Evolutionary conservation across 2,329 filamentous ascomycete species (phyloP), one percentile per base, ranked within the genome.

Genomic region (Tolypocladium inflatum): DNA sequence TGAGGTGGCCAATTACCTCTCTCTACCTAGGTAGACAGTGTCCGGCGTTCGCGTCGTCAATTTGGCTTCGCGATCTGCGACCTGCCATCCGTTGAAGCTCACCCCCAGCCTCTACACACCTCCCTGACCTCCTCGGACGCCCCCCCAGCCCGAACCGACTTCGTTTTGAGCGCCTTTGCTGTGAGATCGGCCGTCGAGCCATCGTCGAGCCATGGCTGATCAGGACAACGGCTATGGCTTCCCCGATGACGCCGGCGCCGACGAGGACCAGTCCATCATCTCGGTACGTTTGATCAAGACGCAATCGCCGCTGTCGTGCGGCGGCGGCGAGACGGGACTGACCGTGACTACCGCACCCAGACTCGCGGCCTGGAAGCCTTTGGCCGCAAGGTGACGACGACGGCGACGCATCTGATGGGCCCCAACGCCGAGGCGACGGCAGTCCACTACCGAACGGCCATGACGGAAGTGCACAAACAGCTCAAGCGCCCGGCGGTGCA

Each of bases 311-410:
- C 48, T 10, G 48, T n/a, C 30, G 48, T 11, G 26, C 4, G 45
- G 11, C 30, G 4, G 26, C 26, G 17, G n/a, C n/a, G 30, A 35
- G 30, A 9, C 23, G 41, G 39, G 33, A 17, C 45, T 26, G 15
- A 17, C 54, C 11, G 23, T 26, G 23, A 33, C 39, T 8, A 39
- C 33, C 57, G 64, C 59, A 62, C 54, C 55, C 67, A 96, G 91
- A 86, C 90, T 57, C 88, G 91, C 67, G 90, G 94, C 63, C 78
- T 97, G 66, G 92, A 97, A 76, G 89, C 90, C 57, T 97, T 99
- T 74, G 86, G 91, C 64, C 87, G 93, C 70, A 99, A 97, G 76
- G 91, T 97, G 62, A 94, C 92, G 37, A 91, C 91, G 35, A 97
- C 94, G 23, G 94, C 94, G 58, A 90, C 86, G 68, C 91, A 96